Evolutionary conservation across 805 yeast genomes (phyloP), one percentile per base, ranked within the genome.

Genomic region (Starmerella asiatica): DNA sequence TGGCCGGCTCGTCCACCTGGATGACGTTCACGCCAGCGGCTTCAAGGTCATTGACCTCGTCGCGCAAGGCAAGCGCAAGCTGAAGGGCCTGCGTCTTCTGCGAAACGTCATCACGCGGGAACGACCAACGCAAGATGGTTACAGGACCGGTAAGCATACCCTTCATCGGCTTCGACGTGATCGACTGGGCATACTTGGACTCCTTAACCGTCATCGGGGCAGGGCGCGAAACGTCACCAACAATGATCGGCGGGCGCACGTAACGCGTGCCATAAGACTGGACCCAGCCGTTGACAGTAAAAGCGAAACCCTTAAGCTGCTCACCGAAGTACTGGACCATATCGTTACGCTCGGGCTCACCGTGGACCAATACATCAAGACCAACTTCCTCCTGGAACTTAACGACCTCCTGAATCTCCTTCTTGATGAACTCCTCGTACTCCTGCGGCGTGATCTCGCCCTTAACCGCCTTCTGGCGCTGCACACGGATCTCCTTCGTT

Each of bases 81-180:
- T 91, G 98, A 65, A 81, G 75, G 56, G 96, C 84, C 74, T 91
- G 98, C 55, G 76, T 74, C 72, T 81, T 75, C 70, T 81, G 86
- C 49, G 93, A 71, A 55, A 88, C 80, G 61, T 91, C 98, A 64
- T 86, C 88, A 80, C 98, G 84, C 73, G 98, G 98, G 96, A 91
- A 91, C 57, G 98, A 91, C 98, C 98, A 91, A 78, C 98, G 83
- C 67, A 91, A 79, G 70, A 93, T 84, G 63, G 98, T 91, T 59
- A 91, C 91, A 65, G 98, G 98, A 70, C 98, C 98, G 63, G 98
- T 86, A 65, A 91, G 79, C 98, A 91, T 91, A 83, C 98, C 98
- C 77, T 91, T 91, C 76, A 91, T 82, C 63, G 96, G 95, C 73
- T 81, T 82, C 58, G 75, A 68, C 60, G 96, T 85, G 64, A 91